These are phyloP conservation scores for Fusarium vanettenii DNA, from an alignment of 2,329 filamentous ascomycete genomes.

Conservation along the genomic window DNA sequence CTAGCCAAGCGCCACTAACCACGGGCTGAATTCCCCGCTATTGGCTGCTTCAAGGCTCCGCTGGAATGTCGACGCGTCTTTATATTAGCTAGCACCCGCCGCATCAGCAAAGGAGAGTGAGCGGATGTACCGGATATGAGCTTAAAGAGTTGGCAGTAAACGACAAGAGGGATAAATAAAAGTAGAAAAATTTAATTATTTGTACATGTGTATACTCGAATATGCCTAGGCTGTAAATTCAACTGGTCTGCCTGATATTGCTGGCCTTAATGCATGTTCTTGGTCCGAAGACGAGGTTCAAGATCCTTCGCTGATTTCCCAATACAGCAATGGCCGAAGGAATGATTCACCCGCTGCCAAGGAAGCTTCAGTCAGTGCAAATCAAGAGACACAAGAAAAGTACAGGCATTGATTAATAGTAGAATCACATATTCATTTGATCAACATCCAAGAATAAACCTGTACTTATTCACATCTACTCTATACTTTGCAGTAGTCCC, in stretches of 20 bases:
- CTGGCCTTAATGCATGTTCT: neutral
- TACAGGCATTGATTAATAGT: neutral
- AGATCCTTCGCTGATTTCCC: slow-evolving; percentile 3
- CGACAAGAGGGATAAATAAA: neutral
- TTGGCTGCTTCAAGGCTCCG: neutral
- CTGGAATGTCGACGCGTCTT: neutral
- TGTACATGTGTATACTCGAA: too few relatives aligned
- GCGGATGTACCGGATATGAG: neutral
- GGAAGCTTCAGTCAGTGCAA: neutral
- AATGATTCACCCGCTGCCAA: neutral
- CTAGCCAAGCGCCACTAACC: neutral
- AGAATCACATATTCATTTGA: neutral
- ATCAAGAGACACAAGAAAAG: neutral
- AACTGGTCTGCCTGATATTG: neutral
- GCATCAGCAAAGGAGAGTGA: neutral
- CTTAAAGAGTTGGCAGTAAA: neutral
- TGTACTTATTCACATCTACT: neutral
- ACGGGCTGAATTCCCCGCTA: neutral
- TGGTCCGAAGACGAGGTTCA: neutral
- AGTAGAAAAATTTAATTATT: too few relatives aligned
- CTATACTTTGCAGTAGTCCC: neutral
- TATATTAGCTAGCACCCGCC: neutral
- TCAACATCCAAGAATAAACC: neutral
- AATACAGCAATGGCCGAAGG: slow-evolving; percentile 6
- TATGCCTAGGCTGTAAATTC: too few relatives aligned